A percentile compares a stretch with the other conserved stretches of the same genome.
Conservation (phyloP, 2,329 filamentous ascomycete genomes). For the Aspergillus transmontanensis region DNA sequence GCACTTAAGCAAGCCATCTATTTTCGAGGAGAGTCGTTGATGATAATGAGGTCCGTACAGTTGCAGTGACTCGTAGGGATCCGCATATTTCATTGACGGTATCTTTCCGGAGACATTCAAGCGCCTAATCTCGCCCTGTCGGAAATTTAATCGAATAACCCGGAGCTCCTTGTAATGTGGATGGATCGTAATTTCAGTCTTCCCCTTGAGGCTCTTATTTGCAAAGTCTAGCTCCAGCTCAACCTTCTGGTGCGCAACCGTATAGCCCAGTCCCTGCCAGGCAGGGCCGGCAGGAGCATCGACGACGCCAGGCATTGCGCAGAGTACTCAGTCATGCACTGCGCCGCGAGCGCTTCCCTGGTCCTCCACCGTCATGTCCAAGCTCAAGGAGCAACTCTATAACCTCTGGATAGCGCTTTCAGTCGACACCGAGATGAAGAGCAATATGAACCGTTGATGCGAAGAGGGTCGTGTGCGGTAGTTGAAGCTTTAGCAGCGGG, state of each 20-base stretch:
- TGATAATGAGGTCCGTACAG: slow-evolving; percentile 69
- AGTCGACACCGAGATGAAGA: neutral
- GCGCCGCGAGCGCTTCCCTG: slow-evolving; percentile 41
- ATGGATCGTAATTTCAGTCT: slow-evolving; percentile 78
- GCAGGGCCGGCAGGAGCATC: slow-evolving; percentile 34
- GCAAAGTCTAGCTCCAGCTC: slow-evolving; percentile 87
- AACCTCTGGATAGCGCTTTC: neutral
- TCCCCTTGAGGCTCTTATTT: slow-evolving; percentile 72
- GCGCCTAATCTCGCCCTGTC: slow-evolving; percentile 61
- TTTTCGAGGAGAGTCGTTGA: slow-evolving; percentile 70
- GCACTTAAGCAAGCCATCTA: slow-evolving; percentile 60
- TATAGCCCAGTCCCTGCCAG: slow-evolving; percentile 48
- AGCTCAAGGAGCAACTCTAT: slow-evolving; percentile 22
- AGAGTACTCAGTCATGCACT: slow-evolving; percentile 37
- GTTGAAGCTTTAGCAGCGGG: slow-evolving; percentile 4
- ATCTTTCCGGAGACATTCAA: slow-evolving; percentile 51
- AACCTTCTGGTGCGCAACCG: slow-evolving; percentile 80
- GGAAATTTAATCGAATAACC: slow-evolving; percentile 61
- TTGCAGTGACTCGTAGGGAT: slow-evolving; percentile 52
- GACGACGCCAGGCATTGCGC: slow-evolving; percentile 44
- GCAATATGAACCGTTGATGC: neutral
- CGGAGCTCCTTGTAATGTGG: slow-evolving; percentile 59
- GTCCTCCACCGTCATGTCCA: slow-evolving; percentile 44
- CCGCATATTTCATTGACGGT: slow-evolving; percentile 40
- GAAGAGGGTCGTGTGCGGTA: neutral